phyloP scores from a whole-genome alignment of 768 basidiomycete species.

The Xerocomellus amylosporus region DNA sequence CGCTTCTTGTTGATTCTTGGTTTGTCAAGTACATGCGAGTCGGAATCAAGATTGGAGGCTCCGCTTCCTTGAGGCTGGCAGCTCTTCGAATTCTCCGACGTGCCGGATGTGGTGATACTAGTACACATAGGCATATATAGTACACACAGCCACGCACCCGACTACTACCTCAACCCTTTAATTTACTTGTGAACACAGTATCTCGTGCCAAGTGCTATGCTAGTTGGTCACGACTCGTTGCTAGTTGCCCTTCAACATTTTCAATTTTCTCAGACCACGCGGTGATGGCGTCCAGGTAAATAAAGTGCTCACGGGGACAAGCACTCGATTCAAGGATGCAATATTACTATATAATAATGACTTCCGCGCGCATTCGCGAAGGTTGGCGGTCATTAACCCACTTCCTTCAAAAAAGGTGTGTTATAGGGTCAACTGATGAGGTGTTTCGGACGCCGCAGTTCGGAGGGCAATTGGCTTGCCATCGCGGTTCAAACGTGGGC shows the following conservation, averaged over 20 bases:
- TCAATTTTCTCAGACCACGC: constrained; percentile 2
- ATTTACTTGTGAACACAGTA: not conserved
- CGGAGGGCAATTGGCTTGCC: not conserved
- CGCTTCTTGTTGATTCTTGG: not conserved
- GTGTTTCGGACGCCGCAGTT: constrained; percentile 1
- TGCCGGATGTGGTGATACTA: not conserved
- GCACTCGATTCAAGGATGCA: not conserved
- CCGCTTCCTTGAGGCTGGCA: not conserved
- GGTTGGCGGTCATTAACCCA: constrained; percentile 12
- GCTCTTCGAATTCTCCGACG: not conserved
- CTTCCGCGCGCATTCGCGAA: constrained; percentile 8
- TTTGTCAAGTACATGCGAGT: not conserved
- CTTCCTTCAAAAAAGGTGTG: not conserved
- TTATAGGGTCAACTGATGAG: not conserved
- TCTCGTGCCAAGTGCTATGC: not conserved
- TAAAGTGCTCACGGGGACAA: not conserved
- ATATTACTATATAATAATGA: constrained; percentile 1
- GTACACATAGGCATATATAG: no score
- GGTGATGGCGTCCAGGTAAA: not conserved
- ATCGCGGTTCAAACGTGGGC: not conserved
- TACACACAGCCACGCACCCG: not conserved
- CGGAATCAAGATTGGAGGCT: not conserved
- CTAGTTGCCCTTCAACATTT: not conserved
- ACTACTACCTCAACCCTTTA: not conserved
- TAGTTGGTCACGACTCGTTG: constrained; percentile 1